phyloP scores from a whole-genome alignment of 2,329 filamentous ascomycete species.

The Nemania sp. region DNA sequence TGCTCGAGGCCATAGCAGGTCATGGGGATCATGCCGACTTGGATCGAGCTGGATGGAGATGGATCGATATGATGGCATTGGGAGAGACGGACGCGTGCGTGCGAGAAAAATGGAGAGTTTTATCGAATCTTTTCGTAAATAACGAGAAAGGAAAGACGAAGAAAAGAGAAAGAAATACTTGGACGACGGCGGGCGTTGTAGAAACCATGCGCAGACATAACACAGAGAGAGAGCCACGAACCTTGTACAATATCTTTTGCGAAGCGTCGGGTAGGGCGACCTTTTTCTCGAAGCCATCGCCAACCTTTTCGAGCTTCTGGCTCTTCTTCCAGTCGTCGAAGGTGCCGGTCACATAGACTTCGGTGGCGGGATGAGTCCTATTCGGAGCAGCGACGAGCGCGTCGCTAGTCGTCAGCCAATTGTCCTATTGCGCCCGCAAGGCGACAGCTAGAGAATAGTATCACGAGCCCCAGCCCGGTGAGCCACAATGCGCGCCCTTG shows the following conservation, averaged over 20 bases:
- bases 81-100: background rate
- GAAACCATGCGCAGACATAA: conserved; percentile 1
- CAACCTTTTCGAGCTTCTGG: conserved; percentile 78
- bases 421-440: conserved; percentile 6
- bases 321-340: conserved; percentile 95
- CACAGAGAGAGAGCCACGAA: conserved; percentile 49
- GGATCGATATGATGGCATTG: background rate
- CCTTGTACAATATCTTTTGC: conserved; percentile 93
- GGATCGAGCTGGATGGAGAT: background rate
- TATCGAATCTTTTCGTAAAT: too few relatives aligned
- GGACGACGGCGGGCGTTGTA: conserved; percentile 18
- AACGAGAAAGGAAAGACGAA: too few relatives aligned
- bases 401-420: conserved; percentile 9
- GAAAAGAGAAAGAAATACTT: conserved; percentile 2
- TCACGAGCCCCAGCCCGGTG: background rate
- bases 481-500: conserved; percentile 7
- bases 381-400: conserved; percentile 26
- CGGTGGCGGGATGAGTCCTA: conserved; percentile 82
- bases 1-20: background rate
- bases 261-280: conserved; percentile 70
- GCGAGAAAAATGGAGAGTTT: conserved; percentile 12
- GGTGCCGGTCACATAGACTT: conserved; percentile 93
- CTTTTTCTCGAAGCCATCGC: conserved; percentile 75
- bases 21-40: background rate
- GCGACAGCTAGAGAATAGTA: conserved; percentile 6